Conservation (phyloP, 305 asterid species). For the Fraxinus albicans region DNA sequence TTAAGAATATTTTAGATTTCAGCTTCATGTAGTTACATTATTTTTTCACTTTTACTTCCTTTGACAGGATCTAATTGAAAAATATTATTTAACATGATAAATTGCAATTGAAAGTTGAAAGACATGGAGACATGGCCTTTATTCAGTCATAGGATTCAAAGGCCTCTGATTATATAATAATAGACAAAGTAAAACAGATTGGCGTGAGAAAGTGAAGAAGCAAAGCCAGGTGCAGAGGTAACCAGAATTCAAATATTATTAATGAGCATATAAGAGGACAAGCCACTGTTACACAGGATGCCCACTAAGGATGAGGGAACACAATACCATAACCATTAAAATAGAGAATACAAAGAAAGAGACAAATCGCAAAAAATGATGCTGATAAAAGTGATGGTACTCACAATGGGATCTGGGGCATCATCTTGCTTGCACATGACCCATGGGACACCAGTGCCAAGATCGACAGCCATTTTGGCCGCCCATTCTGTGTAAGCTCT, state of each 20-base stretch:
- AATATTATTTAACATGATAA: conserved; percentile 3
- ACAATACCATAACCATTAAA: conserved; percentile 23
- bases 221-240: conserved; percentile 47
- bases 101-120: conserved; percentile 22
- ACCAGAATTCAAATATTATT: conserved; percentile 24
- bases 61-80: not conserved
- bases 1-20: not conserved
- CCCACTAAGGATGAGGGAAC: conserved; percentile 25
- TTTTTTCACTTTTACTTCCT: not conserved
- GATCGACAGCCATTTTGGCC: conserved; percentile 3
- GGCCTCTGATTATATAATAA: conserved; percentile 13
- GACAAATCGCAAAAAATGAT: not conserved
- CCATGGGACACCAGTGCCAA: not conserved
- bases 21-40: conserved; percentile 7
- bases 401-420: conserved; percentile 9
- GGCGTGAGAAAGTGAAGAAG: conserved; percentile 26
- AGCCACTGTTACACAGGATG: conserved; percentile 22
- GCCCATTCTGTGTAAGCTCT: conserved; percentile 1
- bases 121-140: conserved; percentile 6
- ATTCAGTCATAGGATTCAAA: conserved; percentile 27
- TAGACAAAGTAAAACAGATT: conserved; percentile 30
- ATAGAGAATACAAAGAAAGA: not conserved
- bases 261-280: conserved; percentile 31
- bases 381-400: not conserved
- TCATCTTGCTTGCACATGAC: conserved; percentile 3